These are phyloP conservation scores for Scolecobasidium constrictum DNA, from an alignment of 2,329 filamentous ascomycete genomes.

Conservation along the genomic window DNA sequence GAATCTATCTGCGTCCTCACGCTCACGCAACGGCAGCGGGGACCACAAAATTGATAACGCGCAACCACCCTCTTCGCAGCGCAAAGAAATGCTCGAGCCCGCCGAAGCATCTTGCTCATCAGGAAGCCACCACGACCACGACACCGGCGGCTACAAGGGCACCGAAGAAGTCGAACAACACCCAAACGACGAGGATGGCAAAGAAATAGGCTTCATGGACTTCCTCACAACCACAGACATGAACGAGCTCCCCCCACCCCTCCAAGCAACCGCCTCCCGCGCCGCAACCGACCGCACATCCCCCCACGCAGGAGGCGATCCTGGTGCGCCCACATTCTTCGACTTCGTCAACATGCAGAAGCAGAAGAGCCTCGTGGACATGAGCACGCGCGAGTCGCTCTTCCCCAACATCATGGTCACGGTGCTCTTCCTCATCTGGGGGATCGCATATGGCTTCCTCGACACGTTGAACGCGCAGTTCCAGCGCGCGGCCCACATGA, in stretches of 20 bases:
- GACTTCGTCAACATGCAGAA: conserved; percentile 63
- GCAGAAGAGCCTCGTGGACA: conserved; percentile 60
- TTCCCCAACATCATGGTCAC: conserved; percentile 67
- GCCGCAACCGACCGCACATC: conserved; percentile 27
- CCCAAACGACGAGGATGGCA: conserved; percentile 17
- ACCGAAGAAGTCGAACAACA: neutral
- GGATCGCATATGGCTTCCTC: conserved; percentile 78
- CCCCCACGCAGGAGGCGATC: conserved; percentile 21
- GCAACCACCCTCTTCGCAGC: neutral
- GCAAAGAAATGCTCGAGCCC: neutral
- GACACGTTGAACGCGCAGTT: conserved; percentile 70
- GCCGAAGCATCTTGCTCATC: neutral
- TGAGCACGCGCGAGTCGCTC: conserved; percentile 52
- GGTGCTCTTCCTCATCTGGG: conserved; percentile 79
- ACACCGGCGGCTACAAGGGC: neutral
- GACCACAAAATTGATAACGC: conserved; percentile 11
- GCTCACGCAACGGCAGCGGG: neutral
- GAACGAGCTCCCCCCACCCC: conserved; percentile 25
- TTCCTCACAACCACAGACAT: conserved; percentile 42
- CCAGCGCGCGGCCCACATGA: conserved; percentile 51
- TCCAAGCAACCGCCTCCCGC: conserved; percentile 13
- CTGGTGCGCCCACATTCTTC: conserved; percentile 48
- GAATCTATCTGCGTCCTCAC: conserved; percentile 3
- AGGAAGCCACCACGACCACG: neutral
- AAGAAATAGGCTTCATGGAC: conserved; percentile 36